Conservation (phyloP, 306 rosid genomes). For the Casuarina cunninghamiana region DNA sequence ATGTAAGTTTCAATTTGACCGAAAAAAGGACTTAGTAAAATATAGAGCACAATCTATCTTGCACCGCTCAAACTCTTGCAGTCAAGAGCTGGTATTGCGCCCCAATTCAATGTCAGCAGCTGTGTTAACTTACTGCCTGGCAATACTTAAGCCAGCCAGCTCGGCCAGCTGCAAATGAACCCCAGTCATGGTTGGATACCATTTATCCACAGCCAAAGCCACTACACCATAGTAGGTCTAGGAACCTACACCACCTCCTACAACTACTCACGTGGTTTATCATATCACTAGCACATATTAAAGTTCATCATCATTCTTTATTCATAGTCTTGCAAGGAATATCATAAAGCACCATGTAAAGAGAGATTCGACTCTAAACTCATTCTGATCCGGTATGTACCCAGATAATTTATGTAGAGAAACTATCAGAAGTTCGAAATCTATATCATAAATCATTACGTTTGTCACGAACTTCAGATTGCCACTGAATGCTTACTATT, state of each 20-base stretch:
- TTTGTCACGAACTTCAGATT: slow-evolving; percentile 6
- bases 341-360: not conserved
- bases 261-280: not conserved
- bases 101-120: slow-evolving; percentile 59
- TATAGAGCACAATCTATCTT: slow-evolving; percentile 74
- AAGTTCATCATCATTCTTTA: not conserved
- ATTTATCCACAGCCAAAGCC: not conserved
- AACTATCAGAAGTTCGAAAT: not conserved
- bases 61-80: slow-evolving; percentile 52
- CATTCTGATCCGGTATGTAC: not conserved
- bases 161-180: slow-evolving; percentile 72
- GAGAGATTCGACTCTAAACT: not conserved
- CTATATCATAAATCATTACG: not conserved
- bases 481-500: slow-evolving; percentile 4
- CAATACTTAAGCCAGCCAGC: slow-evolving; percentile 60
- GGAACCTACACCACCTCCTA: not conserved
- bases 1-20: not conserved
- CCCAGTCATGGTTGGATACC: not conserved
- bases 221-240: not conserved
- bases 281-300: not conserved
- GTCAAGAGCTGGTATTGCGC: slow-evolving; percentile 84
- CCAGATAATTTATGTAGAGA: not conserved
- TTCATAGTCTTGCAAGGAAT: not conserved
- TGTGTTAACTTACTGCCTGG: slow-evolving; percentile 68
- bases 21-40: slow-evolving; percentile 1